Conservation (phyloP, 1,139 yeast genomes). For the Taphrina confusa region DNA sequence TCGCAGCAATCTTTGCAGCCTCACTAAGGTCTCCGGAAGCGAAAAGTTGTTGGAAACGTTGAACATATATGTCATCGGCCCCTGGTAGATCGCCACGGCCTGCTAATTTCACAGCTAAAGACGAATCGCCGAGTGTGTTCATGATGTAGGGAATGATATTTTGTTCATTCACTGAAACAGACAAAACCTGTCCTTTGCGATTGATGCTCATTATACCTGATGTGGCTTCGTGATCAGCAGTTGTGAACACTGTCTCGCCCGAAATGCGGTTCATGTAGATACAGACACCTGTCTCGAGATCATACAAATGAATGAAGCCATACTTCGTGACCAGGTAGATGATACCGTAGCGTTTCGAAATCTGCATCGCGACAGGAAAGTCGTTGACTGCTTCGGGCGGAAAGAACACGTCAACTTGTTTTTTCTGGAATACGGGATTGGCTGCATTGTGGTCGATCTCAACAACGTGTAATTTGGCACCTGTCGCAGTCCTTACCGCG, state of each 20-base stretch:
- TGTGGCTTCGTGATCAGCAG: constrained; percentile 68
- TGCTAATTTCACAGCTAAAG: constrained; percentile 83
- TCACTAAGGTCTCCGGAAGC: constrained; percentile 82
- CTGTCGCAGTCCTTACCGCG: constrained; percentile 81
- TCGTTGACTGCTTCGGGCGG: constrained; percentile 96
- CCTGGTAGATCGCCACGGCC: constrained; percentile 97
- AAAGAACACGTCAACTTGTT: constrained; percentile 88
- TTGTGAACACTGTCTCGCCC: constrained; percentile 93
- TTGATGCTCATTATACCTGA: constrained; percentile 91
- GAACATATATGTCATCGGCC: constrained; percentile 86
- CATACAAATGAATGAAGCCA: constrained; percentile 95
- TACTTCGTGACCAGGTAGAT: constrained; percentile 88
- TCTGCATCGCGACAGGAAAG: constrained; percentile 92
- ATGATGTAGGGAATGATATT: constrained; percentile 88
- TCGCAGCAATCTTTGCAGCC: constrained; percentile 97
- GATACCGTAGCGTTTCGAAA: constrained; percentile 82
- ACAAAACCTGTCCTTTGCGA: constrained; percentile 91
- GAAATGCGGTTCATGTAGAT: constrained; percentile 95
- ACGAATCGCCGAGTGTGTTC: constrained; percentile 80
- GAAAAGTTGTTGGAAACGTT: constrained; percentile 85
- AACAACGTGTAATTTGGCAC: constrained; percentile 86
- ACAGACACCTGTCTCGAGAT: constrained; percentile 86
- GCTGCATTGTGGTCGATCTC: constrained; percentile 92
- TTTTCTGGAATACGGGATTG: constrained; percentile 83
- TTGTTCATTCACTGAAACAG: constrained; percentile 83